These are phyloP conservation scores for Sphaerostilbella broomeana DNA, from an alignment of 2,329 filamentous ascomycete species.

Conservation along the genomic window DNA sequence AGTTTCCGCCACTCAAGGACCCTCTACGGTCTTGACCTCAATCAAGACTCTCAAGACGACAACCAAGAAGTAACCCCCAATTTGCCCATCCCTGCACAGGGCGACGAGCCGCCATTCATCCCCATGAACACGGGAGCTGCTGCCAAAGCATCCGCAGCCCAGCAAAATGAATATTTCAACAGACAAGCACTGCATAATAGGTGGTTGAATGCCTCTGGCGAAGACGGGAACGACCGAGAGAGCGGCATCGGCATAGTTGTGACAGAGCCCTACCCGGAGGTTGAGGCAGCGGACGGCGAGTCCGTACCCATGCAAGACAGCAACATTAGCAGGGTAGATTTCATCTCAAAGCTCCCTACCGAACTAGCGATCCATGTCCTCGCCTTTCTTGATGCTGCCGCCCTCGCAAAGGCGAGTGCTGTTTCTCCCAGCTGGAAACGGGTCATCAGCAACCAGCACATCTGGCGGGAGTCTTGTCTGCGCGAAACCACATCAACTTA, in stretches of 20 bases:
- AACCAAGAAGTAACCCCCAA: constrained; percentile 25
- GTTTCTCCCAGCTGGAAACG: constrained; percentile 48
- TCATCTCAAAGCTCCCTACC: constrained; percentile 46
- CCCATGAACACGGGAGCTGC: constrained; percentile 54
- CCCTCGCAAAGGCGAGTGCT: constrained; percentile 40
- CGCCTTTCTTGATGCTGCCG: constrained; percentile 46
- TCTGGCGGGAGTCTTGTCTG: constrained; percentile 59
- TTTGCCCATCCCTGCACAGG: constrained; percentile 42
- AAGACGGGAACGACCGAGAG: constrained; percentile 52
- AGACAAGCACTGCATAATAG: constrained; percentile 33
- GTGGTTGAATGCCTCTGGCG: constrained; percentile 35
- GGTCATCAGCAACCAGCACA: constrained; percentile 46
- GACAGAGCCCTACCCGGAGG: constrained; percentile 35
- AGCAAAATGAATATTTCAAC: constrained; percentile 47
- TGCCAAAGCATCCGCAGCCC: constrained; percentile 53
- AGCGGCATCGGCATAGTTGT: constrained; percentile 58
- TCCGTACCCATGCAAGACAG: constrained; percentile 27
- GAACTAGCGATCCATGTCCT: constrained; percentile 56
- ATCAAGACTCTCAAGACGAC: constrained; percentile 23
- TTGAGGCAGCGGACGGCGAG: constrained; percentile 30
- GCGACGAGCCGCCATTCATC: constrained; percentile 52
- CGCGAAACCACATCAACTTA: constrained; percentile 55
- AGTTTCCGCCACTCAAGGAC: constrained; percentile 43
- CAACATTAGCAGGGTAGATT: constrained; percentile 50
- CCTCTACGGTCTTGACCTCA: constrained; percentile 36